Percentiles rank a stretch among this genome's conserved stretches.
Conservation (phyloP, 2,329 filamentous ascomycete genomes). For the Chrysosporium queenslandicum region DNA sequence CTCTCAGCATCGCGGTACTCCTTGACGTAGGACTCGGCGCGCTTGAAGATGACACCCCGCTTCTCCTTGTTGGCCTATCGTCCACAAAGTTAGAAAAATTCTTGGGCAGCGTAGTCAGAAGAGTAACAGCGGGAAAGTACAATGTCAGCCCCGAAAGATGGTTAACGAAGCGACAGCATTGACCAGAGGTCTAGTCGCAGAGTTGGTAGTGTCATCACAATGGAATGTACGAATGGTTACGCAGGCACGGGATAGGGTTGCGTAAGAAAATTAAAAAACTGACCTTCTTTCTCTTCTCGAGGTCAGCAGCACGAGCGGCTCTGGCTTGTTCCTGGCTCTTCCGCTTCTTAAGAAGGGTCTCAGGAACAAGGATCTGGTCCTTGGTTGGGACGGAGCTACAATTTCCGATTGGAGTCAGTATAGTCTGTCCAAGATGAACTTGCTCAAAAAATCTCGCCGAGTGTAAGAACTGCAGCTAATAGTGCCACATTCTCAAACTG, state of each 20-base stretch:
- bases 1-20: slow-evolving; percentile 98
- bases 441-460: slow-evolving; percentile 63
- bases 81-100: slow-evolving; percentile 27
- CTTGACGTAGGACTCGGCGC: slow-evolving; percentile 98
- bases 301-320: slow-evolving; percentile 70
- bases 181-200: slow-evolving; percentile 89
- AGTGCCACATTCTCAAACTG: slow-evolving; percentile 84
- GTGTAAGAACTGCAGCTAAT: slow-evolving; percentile 81
- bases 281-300: slow-evolving; percentile 85
- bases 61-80: slow-evolving; percentile 93
- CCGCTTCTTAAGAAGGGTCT: slow-evolving; percentile 99
- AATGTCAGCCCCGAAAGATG: slow-evolving; percentile 63
- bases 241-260: background rate
- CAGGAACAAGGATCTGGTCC: slow-evolving; percentile 92
- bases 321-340: slow-evolving; percentile 99
- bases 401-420: slow-evolving; percentile 48
- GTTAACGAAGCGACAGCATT: slow-evolving; percentile 71
- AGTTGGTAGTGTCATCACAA: slow-evolving; percentile 79
- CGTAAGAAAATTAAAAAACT: slow-evolving; percentile 37
- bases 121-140: background rate
- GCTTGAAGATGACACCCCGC: slow-evolving; percentile 98
- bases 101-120: slow-evolving; percentile 3
- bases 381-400: slow-evolving; percentile 79
- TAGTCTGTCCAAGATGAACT: slow-evolving; percentile 61
- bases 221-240: slow-evolving; percentile 25